These are phyloP conservation scores for Kuraishia piskuri DNA, from an alignment of 805 yeast species.

Conservation along the genomic window DNA sequence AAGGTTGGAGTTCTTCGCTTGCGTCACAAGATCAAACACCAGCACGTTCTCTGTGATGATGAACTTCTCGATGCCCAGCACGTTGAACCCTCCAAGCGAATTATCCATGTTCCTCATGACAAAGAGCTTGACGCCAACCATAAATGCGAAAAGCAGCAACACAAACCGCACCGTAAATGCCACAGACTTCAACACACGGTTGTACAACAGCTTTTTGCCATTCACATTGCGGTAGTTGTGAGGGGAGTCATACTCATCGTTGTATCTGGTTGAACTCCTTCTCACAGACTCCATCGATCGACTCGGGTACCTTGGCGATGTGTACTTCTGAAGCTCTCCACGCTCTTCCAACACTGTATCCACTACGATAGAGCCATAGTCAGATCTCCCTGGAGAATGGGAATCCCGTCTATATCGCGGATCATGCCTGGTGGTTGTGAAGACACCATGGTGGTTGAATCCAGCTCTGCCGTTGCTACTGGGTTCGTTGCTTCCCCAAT, in stretches of 20 bases:
- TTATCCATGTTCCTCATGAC: slow-evolving; percentile 19
- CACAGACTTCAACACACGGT: slow-evolving; percentile 9
- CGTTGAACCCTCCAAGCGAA: slow-evolving; percentile 15
- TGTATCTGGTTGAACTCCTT: not conserved
- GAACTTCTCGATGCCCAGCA: slow-evolving; percentile 17
- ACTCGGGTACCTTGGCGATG: not conserved
- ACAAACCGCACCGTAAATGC: slow-evolving; percentile 8
- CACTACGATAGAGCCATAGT: not conserved
- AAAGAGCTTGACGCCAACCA: slow-evolving; percentile 11
- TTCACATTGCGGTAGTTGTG: slow-evolving; percentile 22
- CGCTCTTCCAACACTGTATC: not conserved
- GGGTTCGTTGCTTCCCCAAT: not conserved
- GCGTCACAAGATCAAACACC: slow-evolving; percentile 20
- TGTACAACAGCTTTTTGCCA: slow-evolving; percentile 14
- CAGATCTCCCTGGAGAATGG: not conserved
- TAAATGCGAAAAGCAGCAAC: slow-evolving; percentile 5
- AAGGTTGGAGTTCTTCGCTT: slow-evolving; percentile 18
- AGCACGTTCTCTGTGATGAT: slow-evolving; percentile 22
- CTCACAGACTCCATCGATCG: not conserved
- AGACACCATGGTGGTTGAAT: not conserved
- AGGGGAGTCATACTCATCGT: slow-evolving; percentile 17
- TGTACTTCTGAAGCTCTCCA: not conserved
- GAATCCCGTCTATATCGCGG: not conserved
- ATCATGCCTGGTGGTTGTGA: not conserved
- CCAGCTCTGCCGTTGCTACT: not conserved